A percentile compares a stretch with the other conserved stretches of the same genome.
Evolutionary conservation across 768 basidiomycete species (phyloP).

Genomic region (Mycena amicta): DNA sequence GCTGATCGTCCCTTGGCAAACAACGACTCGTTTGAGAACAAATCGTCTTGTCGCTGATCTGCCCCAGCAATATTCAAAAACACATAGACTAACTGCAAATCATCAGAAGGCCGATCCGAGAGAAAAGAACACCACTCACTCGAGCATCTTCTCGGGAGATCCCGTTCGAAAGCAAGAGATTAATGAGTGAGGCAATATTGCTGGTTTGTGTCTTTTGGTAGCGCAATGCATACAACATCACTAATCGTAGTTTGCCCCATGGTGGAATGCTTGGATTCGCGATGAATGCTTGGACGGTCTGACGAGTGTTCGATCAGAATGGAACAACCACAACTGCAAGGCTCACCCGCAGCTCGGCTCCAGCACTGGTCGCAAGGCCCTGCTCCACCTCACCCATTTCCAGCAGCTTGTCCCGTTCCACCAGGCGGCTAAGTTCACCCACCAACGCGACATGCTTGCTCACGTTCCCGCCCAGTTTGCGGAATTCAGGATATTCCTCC

Average conservation of each 20-base stretch:
- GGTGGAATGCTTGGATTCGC: conserved; percentile 66
- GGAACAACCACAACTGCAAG: background rate
- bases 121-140: conserved; percentile 39
- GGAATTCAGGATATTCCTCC: conserved; percentile 97
- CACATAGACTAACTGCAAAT: conserved; percentile 82
- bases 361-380: conserved; percentile 89
- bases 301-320: conserved; percentile 3
- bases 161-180: conserved; percentile 73
- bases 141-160: conserved; percentile 76
- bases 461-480: conserved; percentile 95
- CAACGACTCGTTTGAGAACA: conserved; percentile 94
- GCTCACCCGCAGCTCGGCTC: conserved; percentile 82
- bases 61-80: conserved; percentile 91
- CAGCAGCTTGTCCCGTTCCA: conserved; percentile 81
- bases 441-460: conserved; percentile 98
- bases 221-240: conserved; percentile 89
- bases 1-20: conserved; percentile 94
- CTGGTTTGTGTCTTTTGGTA: conserved; percentile 88
- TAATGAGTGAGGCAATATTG: conserved; percentile 81
- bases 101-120: conserved; percentile 12
- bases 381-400: conserved; percentile 96
- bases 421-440: conserved; percentile 90
- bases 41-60: conserved; percentile 95
- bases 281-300: conserved; percentile 85
- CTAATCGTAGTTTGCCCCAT: conserved; percentile 85